Evolutionary conservation across 345 rosid species (phyloP), one percentile per base, ranked within the genome.

Genomic region (Citrus reticulata): DNA sequence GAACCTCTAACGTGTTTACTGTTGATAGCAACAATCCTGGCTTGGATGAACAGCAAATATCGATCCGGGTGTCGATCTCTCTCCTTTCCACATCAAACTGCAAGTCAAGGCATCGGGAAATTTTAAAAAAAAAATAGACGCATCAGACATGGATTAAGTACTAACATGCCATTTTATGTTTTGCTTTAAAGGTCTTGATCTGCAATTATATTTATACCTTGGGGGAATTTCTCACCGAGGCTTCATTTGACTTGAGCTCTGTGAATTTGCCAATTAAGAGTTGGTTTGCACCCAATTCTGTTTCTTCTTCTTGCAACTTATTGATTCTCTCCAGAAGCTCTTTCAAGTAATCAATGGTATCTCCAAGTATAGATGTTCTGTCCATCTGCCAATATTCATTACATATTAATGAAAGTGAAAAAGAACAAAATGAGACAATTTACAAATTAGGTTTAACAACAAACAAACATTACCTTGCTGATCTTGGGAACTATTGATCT

Each of bases 401-500:
- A 39, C 17, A 16, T 40, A 46, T 58, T 39, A 40, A 63, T 74
- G 35, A 24, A 39, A 11, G 6, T 24, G 1, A 58, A n/a, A 16
- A 37, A n/a, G 3, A 34, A 27, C 24, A 42, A 17, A 35, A 67
- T 25, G 20, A 54, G 58, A 54, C 58, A 54, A 54, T 54, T 54
- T 54, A 1, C 6, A 5, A 54, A 54, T 46, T 46, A 46, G 16
- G 58, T 54, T 54, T 54, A 54, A 54, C 5, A 46, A 46, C 51
- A 46, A 46, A 46, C 16, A 46, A 46, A 57, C 17, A 70, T 77
- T 68, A 93, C 98, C 97, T 94, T 94, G 85, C 96, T 93, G 86
- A 94, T 94, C 90, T 94, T 94, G 14, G 98, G 97, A 65, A 94
- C 98, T 35, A 94, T 89, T 81, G 98, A 94, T 88, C 98, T 87